phyloP scores from a whole-genome alignment of 139 green algal genomes.

The Chlamydomonas eustigma region DNA sequence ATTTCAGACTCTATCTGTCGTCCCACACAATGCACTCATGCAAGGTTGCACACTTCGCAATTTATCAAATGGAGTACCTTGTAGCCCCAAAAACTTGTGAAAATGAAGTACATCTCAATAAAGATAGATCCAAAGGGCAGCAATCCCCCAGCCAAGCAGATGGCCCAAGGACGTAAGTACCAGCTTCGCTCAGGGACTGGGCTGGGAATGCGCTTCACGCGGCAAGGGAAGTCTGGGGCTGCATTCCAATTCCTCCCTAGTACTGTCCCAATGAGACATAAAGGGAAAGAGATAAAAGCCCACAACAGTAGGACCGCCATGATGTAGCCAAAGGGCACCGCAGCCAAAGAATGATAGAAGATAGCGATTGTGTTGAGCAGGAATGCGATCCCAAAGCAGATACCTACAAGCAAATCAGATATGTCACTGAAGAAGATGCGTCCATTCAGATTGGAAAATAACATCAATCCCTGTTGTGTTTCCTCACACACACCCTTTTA shows the following conservation, averaged over 20 bases:
- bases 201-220: constrained; percentile 91
- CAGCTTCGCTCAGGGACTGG: constrained; percentile 87
- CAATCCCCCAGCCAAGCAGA: constrained; percentile 77
- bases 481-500: no score
- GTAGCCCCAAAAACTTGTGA: constrained; percentile 95
- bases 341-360: constrained; percentile 83
- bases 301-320: constrained; percentile 79
- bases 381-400: constrained; percentile 82
- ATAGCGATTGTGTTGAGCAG: constrained; percentile 95
- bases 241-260: constrained; percentile 41
- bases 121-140: constrained; percentile 98
- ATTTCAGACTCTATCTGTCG: no score
- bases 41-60: no score
- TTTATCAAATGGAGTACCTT: no score
- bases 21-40: no score
- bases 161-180: constrained; percentile 77
- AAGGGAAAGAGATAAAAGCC: constrained; percentile 89
- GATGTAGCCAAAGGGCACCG: constrained; percentile 91
- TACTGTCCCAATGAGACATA: constrained; percentile 76
- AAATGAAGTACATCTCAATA: constrained; percentile 99
- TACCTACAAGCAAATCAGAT: not conserved
- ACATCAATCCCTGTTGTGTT: no score
- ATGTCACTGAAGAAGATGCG: not conserved
- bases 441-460: not conserved
- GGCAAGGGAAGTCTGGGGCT: constrained; percentile 60